Conservation (phyloP, 148 eudicot genomes). For the Rhododendron ferrugineum region DNA sequence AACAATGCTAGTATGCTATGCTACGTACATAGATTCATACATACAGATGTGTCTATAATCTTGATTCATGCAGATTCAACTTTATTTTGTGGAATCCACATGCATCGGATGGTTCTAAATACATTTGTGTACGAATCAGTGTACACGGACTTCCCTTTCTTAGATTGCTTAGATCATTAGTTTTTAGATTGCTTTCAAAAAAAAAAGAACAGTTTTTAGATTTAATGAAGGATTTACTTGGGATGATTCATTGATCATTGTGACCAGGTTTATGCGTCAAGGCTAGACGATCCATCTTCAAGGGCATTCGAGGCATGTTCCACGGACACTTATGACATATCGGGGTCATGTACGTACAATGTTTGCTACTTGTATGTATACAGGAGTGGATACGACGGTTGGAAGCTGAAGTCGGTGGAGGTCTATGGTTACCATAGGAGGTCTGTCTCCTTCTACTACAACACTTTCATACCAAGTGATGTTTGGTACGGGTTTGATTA, state of each 20-base stretch:
- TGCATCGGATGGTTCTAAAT: not conserved
- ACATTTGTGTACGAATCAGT: not conserved
- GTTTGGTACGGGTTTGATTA: conserved; percentile 41
- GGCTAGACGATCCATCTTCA: conserved; percentile 35
- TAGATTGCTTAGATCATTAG: not conserved
- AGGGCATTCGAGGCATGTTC: conserved; percentile 46
- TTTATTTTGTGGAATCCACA: not conserved
- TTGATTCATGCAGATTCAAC: not conserved
- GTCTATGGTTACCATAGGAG: conserved; percentile 23
- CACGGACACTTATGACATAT: conserved; percentile 34
- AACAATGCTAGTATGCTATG: no score
- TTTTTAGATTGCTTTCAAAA: not conserved
- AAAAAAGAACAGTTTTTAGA: no score
- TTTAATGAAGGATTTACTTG: not conserved
- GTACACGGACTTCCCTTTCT: no score
- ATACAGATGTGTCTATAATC: no score
- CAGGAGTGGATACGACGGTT: conserved; percentile 51
- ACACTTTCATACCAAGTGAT: conserved; percentile 25
- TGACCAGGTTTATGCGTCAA: conserved; percentile 42
- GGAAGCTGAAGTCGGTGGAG: conserved; percentile 29
- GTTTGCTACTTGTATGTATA: conserved; percentile 43
- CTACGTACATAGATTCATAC: no score
- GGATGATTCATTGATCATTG: not conserved
- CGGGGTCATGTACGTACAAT: conserved; percentile 42
- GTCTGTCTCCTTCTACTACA: conserved; percentile 28